Conservation (phyloP, 73 alveolate species). For the Paramecium sonneborni region DNA sequence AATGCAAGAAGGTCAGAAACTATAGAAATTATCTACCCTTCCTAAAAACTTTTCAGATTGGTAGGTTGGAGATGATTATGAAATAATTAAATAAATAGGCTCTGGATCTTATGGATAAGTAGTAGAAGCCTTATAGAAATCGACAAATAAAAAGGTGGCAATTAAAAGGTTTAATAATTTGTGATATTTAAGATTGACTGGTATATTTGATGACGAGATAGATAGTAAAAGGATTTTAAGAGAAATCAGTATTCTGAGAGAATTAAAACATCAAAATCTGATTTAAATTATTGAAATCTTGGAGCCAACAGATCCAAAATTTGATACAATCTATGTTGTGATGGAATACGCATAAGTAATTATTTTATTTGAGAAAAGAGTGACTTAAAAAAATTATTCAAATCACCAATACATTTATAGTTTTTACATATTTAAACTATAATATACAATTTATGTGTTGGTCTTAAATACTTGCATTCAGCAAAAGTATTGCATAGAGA, state of each 20-base stretch:
- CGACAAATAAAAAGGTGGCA: conserved; percentile 84
- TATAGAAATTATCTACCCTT: conserved; percentile 30
- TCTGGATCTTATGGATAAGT: conserved; percentile 97
- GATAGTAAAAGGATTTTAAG: conserved; percentile 94
- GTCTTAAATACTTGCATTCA: conserved; percentile 87
- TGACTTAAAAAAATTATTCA: conserved; percentile 84
- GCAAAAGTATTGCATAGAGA: conserved; percentile 93
- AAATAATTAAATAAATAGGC: conserved; percentile 85
- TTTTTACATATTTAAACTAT: conserved; percentile 79
- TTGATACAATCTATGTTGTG: conserved; percentile 78
- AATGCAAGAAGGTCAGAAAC: conserved; percentile 52
- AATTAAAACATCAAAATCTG: conserved; percentile 78
- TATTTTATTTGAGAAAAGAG: conserved; percentile 35
- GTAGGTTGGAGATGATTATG: conserved; percentile 88
- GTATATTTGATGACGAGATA: conserved; percentile 89
- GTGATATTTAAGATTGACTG: conserved; percentile 56
- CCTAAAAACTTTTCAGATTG: conserved; percentile 70
- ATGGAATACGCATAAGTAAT: conserved; percentile 75
- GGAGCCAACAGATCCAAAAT: conserved; percentile 77
- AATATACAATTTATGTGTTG: conserved; percentile 86
- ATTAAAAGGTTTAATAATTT: conserved; percentile 65
- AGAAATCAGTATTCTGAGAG: conserved; percentile 80
- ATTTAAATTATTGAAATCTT: conserved; percentile 74
- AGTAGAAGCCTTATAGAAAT: conserved; percentile 87
- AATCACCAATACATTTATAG: conserved; percentile 78